phyloP scores from a whole-genome alignment of 2,329 filamentous ascomycete species.

The Phialophora expanda region DNA sequence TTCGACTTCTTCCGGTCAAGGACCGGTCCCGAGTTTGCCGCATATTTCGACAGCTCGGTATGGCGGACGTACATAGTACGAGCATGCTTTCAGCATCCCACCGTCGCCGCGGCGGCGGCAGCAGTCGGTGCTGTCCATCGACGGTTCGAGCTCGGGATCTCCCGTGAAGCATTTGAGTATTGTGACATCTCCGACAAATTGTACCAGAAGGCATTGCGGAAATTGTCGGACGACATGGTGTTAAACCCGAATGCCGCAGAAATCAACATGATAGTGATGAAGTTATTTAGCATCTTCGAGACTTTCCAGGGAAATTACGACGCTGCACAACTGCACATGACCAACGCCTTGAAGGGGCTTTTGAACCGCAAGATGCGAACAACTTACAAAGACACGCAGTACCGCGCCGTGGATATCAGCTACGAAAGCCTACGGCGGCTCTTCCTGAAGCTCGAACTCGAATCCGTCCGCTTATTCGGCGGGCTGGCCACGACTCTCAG shows the following conservation, averaged over 20 bases:
- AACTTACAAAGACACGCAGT: conserved; percentile 36
- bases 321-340: conserved; percentile 31
- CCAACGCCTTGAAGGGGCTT: conserved; percentile 32
- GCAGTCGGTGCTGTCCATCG: conserved; percentile 40
- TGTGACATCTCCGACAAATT: conserved; percentile 37
- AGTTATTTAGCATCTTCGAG: conserved; percentile 38
- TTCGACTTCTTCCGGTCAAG: conserved; percentile 44
- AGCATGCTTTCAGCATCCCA: conserved; percentile 34
- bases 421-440: conserved; percentile 33
- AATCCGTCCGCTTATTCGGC: conserved; percentile 34
- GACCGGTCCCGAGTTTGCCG: conserved; percentile 39
- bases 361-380: conserved; percentile 32
- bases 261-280: conserved; percentile 36
- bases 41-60: conserved; percentile 39
- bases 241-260: conserved; percentile 31
- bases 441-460: conserved; percentile 33
- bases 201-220: conserved; percentile 31
- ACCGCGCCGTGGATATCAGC: conserved; percentile 31
- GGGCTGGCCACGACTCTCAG: conserved; percentile 30
- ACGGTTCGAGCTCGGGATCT: conserved; percentile 37
- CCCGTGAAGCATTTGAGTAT: conserved; percentile 37
- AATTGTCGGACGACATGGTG: conserved; percentile 29
- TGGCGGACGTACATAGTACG: conserved; percentile 35
- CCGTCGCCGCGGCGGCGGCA: conserved; percentile 34
- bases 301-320: conserved; percentile 39